Evolutionary conservation across 1,284 basidiomycete species (phyloP).

Genomic region (Pseudozyma thailandica): DNA sequence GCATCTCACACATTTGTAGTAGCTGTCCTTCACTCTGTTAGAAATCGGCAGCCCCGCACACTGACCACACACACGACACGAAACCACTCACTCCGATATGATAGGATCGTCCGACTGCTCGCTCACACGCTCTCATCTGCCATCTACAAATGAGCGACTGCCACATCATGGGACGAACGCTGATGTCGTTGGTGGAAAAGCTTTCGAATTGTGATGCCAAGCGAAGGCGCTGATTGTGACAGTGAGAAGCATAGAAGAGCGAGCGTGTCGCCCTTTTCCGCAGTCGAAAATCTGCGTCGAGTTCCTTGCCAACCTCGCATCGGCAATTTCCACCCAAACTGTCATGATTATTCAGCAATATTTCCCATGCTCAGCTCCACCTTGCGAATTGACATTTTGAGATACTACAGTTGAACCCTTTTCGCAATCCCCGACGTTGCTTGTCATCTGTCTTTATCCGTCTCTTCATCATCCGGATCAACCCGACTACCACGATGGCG

Average conservation of each 20-base stretch:
- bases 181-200: too few species aligned
- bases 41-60: not conserved
- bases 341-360: not conserved
- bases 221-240: not conserved
- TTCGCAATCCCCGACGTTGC: slow-evolving; percentile 4
- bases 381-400: not conserved
- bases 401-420: not conserved
- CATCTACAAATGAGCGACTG: too few species aligned
- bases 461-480: not conserved
- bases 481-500: slow-evolving; percentile 13
- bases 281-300: not conserved
- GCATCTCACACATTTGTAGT: not conserved
- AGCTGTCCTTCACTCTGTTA: not conserved
- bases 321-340: not conserved
- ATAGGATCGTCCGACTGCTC: not conserved
- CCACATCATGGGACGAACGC: too few species aligned
- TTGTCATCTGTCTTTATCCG: not conserved
- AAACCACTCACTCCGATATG: not conserved
- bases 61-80: not conserved
- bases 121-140: not conserved
- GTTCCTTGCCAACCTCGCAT: not conserved
- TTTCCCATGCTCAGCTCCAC: not conserved
- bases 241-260: not conserved
- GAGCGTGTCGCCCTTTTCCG: not conserved
- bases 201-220: slow-evolving; percentile 1